Conservation (phyloP, 192 early-diverging fungal genomes). For the Phlyctochytrium planicorne region DNA sequence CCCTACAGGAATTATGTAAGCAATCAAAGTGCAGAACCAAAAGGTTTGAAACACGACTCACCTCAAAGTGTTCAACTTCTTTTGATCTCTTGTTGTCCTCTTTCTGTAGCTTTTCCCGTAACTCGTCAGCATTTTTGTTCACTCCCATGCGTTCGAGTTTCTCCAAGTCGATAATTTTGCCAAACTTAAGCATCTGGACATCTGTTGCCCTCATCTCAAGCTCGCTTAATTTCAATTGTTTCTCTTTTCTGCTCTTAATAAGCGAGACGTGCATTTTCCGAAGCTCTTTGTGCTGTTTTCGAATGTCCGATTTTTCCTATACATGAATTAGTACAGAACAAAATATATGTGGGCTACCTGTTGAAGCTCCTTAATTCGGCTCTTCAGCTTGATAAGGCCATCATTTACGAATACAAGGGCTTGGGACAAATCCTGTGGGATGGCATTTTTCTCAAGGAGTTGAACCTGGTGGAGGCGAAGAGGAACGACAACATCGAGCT, state of each 20-base stretch:
- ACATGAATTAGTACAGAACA: not conserved
- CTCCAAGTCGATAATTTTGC: constrained; percentile 61
- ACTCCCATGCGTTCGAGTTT: constrained; percentile 61
- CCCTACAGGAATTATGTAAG: constrained; percentile 19
- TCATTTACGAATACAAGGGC: constrained; percentile 56
- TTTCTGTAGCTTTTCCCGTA: constrained; percentile 56
- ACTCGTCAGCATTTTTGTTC: constrained; percentile 61
- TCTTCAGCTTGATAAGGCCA: constrained; percentile 46
- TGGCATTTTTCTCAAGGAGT: constrained; percentile 43
- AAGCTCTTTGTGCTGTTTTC: constrained; percentile 61
- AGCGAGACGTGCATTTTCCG: constrained; percentile 57
- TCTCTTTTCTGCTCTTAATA: constrained; percentile 57
- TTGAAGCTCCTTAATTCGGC: constrained; percentile 58
- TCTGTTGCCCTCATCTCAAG: constrained; percentile 49
- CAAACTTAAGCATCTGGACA: constrained; percentile 70
- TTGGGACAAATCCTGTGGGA: constrained; percentile 47
- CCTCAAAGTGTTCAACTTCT: constrained; percentile 47
- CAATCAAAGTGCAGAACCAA: constrained; percentile 7
- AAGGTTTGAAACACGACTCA: constrained; percentile 23
- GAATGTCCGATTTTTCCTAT: constrained; percentile 62
- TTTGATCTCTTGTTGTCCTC: constrained; percentile 51
- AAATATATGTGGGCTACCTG: constrained; percentile 29
- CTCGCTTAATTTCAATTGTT: constrained; percentile 53
- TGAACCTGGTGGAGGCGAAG: constrained; percentile 57
- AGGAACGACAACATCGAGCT: constrained; percentile 61